phyloP scores from a whole-genome alignment of 192 early-diverging fungal species.

The Rhizophagus sp. region DNA sequence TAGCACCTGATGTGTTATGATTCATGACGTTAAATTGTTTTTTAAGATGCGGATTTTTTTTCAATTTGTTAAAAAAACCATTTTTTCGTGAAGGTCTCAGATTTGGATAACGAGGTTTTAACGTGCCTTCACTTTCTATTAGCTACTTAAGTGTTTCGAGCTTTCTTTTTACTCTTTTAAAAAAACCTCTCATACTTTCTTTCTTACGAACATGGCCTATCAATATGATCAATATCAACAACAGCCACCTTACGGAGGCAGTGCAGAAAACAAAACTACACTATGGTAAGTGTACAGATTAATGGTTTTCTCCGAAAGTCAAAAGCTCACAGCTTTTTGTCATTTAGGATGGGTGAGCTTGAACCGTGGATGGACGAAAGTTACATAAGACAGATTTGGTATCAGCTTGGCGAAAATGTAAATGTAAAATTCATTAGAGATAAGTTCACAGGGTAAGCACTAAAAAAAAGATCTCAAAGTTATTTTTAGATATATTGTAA shows the following conservation, averaged over 20 bases:
- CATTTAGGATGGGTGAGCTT: constrained; percentile 88
- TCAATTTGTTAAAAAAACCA: background rate
- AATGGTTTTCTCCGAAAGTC: background rate
- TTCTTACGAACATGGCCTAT: constrained; percentile 21
- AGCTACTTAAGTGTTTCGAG: background rate
- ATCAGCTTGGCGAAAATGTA: constrained; percentile 78
- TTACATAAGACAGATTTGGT: constrained; percentile 87
- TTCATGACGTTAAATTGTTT: background rate
- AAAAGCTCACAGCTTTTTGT: background rate
- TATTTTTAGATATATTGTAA: background rate
- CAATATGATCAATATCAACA: constrained; percentile 35
- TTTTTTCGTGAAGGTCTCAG: background rate
- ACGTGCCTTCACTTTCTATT: background rate
- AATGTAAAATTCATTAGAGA: constrained; percentile 95
- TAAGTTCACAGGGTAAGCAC: constrained; percentile 75
- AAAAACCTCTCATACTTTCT: background rate
- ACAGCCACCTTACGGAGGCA: constrained; percentile 22
- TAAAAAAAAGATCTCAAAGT: background rate
- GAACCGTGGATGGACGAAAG: constrained; percentile 99
- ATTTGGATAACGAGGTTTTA: background rate
- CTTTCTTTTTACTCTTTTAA: background rate
- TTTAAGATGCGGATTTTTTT: background rate
- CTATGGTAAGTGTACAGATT: constrained; percentile 26
- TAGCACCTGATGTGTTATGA: too few relatives aligned
- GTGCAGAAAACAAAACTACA: constrained; percentile 30